These are phyloP conservation scores for Pythium inflatum DNA, from an alignment of 352 stramenopile genomes.

Conservation along the genomic window DNA sequence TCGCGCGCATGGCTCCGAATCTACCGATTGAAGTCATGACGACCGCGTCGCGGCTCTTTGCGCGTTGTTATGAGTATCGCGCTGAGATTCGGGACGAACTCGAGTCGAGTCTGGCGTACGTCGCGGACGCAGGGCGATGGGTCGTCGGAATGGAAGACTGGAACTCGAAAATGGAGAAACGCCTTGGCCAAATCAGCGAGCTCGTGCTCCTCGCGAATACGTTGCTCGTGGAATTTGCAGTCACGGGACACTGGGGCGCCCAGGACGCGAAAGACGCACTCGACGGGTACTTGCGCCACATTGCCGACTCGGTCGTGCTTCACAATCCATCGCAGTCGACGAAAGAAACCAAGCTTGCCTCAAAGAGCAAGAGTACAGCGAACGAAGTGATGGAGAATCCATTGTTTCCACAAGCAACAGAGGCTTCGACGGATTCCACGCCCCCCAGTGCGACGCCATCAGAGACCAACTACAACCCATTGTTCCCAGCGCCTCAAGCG, in stretches of 20 bases:
- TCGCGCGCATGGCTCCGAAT: conserved; percentile 68
- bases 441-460: background rate
- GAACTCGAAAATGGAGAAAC: conserved; percentile 89
- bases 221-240: conserved; percentile 69
- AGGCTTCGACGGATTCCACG: background rate
- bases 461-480: conserved; percentile 23
- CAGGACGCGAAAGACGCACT: conserved; percentile 64
- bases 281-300: conserved; percentile 64
- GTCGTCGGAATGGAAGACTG: conserved; percentile 82
- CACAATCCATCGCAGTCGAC: conserved; percentile 39
- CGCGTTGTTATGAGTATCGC: conserved; percentile 83
- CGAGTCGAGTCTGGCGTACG: conserved; percentile 53
- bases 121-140: conserved; percentile 59
- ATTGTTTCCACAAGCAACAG: conserved; percentile 5
- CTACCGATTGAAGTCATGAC: conserved; percentile 61
- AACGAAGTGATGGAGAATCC: background rate
- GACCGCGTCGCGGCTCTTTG: conserved; percentile 62
- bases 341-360: background rate
- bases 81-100: conserved; percentile 83
- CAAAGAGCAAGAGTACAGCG: background rate
- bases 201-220: conserved; percentile 81
- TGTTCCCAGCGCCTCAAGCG: conserved; percentile 1
- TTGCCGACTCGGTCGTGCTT: conserved; percentile 66
- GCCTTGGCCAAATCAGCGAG: conserved; percentile 77
- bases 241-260: conserved; percentile 62